Percentiles rank a stretch among this genome's conserved stretches.
Conservation (phyloP, 2,329 filamentous ascomycete species). For the Verticillium zaregamsianum region DNA sequence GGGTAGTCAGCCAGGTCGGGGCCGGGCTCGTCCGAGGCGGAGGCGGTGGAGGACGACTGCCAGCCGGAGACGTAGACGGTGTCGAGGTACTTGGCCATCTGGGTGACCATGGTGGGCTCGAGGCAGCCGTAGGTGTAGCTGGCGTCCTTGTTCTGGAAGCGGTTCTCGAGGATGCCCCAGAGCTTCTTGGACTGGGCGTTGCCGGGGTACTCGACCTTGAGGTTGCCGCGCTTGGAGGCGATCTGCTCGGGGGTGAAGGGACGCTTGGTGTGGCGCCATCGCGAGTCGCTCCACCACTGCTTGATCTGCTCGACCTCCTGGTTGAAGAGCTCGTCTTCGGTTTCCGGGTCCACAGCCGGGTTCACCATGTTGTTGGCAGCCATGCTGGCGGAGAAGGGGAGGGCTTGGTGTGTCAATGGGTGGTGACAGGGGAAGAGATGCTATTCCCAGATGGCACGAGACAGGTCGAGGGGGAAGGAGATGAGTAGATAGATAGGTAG, state of each 20-base stretch:
- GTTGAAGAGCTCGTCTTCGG: slow-evolving; percentile 65
- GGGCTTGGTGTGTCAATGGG: neutral
- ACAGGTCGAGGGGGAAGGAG: slow-evolving; percentile 2
- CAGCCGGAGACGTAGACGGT: slow-evolving; percentile 98
- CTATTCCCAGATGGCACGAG: slow-evolving; percentile 6
- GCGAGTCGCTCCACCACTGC: slow-evolving; percentile 87
- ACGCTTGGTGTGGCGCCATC: slow-evolving; percentile 90
- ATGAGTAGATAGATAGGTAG: slow-evolving; percentile 5
- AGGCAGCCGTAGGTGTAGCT: slow-evolving; percentile 97
- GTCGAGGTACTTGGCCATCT: slow-evolving; percentile 98
- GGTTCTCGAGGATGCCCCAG: slow-evolving; percentile 81
- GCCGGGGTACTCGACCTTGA: slow-evolving; percentile 89
- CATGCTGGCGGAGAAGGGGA: slow-evolving; percentile 31
- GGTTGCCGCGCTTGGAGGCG: slow-evolving; percentile 86
- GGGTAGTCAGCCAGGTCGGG: slow-evolving; percentile 98
- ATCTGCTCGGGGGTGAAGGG: slow-evolving; percentile 97
- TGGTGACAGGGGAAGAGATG: slow-evolving; percentile 4
- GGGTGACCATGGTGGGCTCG: slow-evolving; percentile 96
- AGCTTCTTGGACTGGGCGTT: slow-evolving; percentile 90
- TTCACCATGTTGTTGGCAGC: slow-evolving; percentile 60
- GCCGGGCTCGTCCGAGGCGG: slow-evolving; percentile 89
- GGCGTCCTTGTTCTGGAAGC: slow-evolving; percentile 81
- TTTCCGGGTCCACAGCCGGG: slow-evolving; percentile 49
- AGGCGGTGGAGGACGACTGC: slow-evolving; percentile 97
- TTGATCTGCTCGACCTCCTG: slow-evolving; percentile 85